A percentile compares a stretch with the other conserved stretches of the same genome.
phyloP scores from a whole-genome alignment of 352 stramenopile species.

The Thalassiosira livingstoniorum region DNA sequence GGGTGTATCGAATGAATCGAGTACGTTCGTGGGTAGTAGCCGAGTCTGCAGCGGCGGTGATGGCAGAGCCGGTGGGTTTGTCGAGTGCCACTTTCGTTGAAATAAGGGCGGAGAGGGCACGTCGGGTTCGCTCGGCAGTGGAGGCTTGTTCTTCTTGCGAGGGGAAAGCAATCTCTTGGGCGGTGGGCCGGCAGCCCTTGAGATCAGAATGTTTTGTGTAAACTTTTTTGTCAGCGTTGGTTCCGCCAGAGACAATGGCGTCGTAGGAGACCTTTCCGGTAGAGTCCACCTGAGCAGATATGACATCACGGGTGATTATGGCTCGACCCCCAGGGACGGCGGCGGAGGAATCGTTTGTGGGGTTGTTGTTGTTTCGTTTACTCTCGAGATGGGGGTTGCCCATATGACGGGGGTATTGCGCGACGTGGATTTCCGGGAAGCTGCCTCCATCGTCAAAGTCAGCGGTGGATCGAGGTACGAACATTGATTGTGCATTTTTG shows the following conservation, averaged over 20 bases:
- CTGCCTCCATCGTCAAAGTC: constrained; percentile 98
- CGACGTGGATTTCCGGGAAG: constrained; percentile 98
- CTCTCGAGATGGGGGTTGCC: constrained; percentile 87
- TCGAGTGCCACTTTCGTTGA: constrained; percentile 91
- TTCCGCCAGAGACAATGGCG: constrained; percentile 95
- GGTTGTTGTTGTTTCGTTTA: constrained; percentile 33
- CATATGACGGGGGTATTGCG: constrained; percentile 96
- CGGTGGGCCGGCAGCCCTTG: constrained; percentile 87
- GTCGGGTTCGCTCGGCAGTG: constrained; percentile 83
- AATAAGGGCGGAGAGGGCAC: constrained; percentile 91
- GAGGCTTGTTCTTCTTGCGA: constrained; percentile 84
- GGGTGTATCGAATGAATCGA: constrained; percentile 92
- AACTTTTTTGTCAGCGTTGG: constrained; percentile 93
- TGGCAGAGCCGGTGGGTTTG: constrained; percentile 85
- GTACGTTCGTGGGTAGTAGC: constrained; percentile 83
- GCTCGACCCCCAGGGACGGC: constrained; percentile 71
- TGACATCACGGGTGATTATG: constrained; percentile 83
- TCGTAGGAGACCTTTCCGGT: constrained; percentile 94
- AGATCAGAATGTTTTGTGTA: constrained; percentile 94
- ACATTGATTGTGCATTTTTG: constrained; percentile 62
- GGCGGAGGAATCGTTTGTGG: not conserved
- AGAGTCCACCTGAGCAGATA: constrained; percentile 92
- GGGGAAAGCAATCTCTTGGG: constrained; percentile 87
- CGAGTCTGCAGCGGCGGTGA: constrained; percentile 76
- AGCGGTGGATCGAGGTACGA: constrained; percentile 78